A percentile compares a stretch with the other conserved stretches of the same genome.
These are phyloP conservation scores for Rauvolfia tetraphylla DNA, from an alignment of 257 asterid genomes.

Conservation along the genomic window DNA sequence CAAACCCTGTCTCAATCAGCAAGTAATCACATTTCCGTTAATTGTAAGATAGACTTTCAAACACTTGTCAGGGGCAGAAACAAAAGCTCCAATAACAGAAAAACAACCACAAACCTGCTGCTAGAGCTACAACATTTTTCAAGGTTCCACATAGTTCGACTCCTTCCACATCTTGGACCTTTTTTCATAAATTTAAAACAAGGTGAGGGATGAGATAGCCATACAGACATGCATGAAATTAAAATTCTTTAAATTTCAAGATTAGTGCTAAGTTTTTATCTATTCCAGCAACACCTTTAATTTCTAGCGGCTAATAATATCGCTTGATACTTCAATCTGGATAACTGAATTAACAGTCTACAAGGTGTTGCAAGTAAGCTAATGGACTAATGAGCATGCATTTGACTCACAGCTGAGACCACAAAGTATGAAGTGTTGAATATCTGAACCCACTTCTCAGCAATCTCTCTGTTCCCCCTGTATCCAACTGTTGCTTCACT, in stretches of 20 bases:
- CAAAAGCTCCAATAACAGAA: background rate
- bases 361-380: background rate
- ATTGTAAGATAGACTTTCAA: background rate
- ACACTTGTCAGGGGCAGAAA: background rate
- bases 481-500: slow-evolving; percentile 92
- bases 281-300: background rate
- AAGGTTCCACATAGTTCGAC: slow-evolving; percentile 91
- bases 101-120: slow-evolving; percentile 55
- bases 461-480: slow-evolving; percentile 56
- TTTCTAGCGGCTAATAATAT: background rate
- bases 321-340: background rate
- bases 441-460: slow-evolving; percentile 83
- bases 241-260: background rate
- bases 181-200: slow-evolving; percentile 15
- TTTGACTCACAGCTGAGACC: slow-evolving; percentile 70
- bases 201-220: background rate
- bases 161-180: slow-evolving; percentile 97
- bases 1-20: slow-evolving; percentile 53
- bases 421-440: slow-evolving; percentile 69
- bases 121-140: slow-evolving; percentile 81
- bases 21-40: slow-evolving; percentile 1
- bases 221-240: background rate
- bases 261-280: no score
- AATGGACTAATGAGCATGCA: background rate
- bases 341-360: background rate